These are phyloP conservation scores for Lyophyllum decastes DNA, from an alignment of 768 basidiomycete genomes.

Conservation along the genomic window DNA sequence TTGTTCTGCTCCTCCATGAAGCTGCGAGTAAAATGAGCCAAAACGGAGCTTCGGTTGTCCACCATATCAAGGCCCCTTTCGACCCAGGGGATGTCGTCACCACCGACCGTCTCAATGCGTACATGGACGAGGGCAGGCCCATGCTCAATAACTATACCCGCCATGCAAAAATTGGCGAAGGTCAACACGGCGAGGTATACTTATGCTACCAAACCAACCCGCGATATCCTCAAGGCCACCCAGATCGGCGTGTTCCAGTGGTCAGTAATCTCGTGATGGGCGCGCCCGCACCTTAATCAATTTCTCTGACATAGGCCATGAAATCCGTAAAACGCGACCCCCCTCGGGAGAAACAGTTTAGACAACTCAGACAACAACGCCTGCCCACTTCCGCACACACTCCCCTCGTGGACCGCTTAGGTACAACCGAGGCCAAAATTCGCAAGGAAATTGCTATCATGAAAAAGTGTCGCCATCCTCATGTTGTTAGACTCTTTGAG, in stretches of 20 bases:
- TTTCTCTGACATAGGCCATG: constrained; percentile 60
- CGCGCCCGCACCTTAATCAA: constrained; percentile 5
- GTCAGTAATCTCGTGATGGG: constrained; percentile 27
- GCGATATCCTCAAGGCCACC: constrained; percentile 42
- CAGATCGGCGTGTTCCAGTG: constrained; percentile 44
- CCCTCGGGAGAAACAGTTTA: constrained; percentile 55
- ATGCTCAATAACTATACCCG: constrained; percentile 89
- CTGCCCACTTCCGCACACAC: constrained; percentile 51
- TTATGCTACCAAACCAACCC: constrained; percentile 52
- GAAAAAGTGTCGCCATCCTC: constrained; percentile 92
- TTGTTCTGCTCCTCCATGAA: constrained; percentile 25
- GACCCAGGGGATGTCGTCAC: constrained; percentile 52
- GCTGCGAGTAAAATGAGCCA: constrained; percentile 22
- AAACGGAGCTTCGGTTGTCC: constrained; percentile 23
- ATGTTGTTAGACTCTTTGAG: constrained; percentile 88
- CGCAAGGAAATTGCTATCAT: constrained; percentile 96
- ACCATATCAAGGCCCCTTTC: constrained; percentile 27
- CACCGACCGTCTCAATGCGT: constrained; percentile 43
- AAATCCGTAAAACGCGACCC: constrained; percentile 76
- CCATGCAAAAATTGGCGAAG: constrained; percentile 74
- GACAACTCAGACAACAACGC: constrained; percentile 31
- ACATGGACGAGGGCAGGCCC: constrained; percentile 38
- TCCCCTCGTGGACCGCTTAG: constrained; percentile 66
- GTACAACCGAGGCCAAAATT: constrained; percentile 81
- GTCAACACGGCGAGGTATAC: constrained; percentile 90